Conservation (phyloP, 2,329 filamentous ascomycete genomes). For the Dactylellina haptotyla region DNA sequence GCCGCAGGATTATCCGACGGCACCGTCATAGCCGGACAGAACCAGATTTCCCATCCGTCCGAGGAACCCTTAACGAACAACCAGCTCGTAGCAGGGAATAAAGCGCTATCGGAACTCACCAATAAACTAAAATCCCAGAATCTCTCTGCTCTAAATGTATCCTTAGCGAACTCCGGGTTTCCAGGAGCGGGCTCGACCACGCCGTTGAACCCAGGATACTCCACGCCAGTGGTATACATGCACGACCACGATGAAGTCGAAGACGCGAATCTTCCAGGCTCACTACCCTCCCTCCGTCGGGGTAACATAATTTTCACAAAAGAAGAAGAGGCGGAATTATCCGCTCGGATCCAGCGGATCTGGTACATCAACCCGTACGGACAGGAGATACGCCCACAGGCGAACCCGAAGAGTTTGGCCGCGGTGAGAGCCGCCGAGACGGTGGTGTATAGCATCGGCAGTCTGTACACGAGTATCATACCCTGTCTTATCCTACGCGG, state of each 20-base stretch:
- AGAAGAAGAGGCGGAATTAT: conserved; percentile 75
- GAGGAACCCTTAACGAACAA: conserved; percentile 67
- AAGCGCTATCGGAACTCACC: conserved; percentile 60
- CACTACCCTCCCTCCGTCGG: conserved; percentile 79
- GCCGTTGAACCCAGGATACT: conserved; percentile 44
- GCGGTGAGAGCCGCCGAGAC: conserved; percentile 73
- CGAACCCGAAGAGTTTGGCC: conserved; percentile 81
- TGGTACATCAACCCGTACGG: conserved; percentile 99
- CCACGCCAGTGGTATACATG: conserved; percentile 58
- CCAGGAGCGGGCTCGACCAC: conserved; percentile 21
- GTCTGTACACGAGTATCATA: conserved; percentile 84
- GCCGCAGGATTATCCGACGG: conserved; percentile 82
- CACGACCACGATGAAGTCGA: conserved; percentile 71
- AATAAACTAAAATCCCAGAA: conserved; percentile 15
- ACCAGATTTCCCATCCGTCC: conserved; percentile 87
- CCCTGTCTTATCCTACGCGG: conserved; percentile 82
- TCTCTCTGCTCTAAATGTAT: background rate
- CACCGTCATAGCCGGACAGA: conserved; percentile 85
- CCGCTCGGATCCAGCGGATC: conserved; percentile 79
- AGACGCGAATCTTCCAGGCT: conserved; percentile 83
- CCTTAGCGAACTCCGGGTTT: conserved; percentile 56
- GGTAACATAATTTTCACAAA: conserved; percentile 87
- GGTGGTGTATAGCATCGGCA: conserved; percentile 92
- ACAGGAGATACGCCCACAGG: conserved; percentile 87
- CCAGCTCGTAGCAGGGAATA: conserved; percentile 54